A percentile compares a stretch with the other conserved stretches of the same genome.
phyloP scores from a whole-genome alignment of 176 grass and related monocot genomes.

The Tillandsia fasciculata region DNA sequence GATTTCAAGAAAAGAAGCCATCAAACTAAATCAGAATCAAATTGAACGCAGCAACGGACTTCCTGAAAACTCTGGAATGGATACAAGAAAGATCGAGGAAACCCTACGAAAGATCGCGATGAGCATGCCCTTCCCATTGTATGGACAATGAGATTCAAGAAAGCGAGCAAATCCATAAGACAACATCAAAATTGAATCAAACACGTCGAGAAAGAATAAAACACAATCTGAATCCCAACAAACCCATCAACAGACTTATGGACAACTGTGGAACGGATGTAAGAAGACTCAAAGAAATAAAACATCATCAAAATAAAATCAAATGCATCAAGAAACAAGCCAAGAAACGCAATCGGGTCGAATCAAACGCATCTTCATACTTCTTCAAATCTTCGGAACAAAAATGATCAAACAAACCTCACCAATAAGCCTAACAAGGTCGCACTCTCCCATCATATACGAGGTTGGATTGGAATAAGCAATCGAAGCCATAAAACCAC shows the following conservation, averaged over 20 bases:
- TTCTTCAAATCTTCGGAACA: background rate
- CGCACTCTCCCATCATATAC: constrained; percentile 64
- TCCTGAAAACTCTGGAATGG: background rate
- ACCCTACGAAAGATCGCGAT: constrained; percentile 82
- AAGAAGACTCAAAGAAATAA: background rate
- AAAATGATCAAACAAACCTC: background rate
- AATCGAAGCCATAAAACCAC: constrained; percentile 24
- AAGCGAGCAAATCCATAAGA: constrained; percentile 41
- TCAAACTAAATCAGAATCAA: background rate
- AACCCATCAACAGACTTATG: too few relatives aligned
- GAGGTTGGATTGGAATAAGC: constrained; percentile 70
- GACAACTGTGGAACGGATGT: too few relatives aligned
- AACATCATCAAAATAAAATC: background rate
- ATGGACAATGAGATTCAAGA: constrained; percentile 53
- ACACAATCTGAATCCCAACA: too few relatives aligned
- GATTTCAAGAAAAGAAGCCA: background rate
- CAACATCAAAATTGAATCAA: too few relatives aligned
- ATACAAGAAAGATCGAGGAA: background rate
- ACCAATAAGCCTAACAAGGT: constrained; percentile 89
- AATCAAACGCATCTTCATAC: background rate
- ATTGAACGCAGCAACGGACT: background rate
- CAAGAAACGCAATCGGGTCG: background rate
- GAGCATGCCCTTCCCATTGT: constrained; percentile 68
- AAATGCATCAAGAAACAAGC: background rate
- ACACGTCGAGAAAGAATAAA: too few relatives aligned